phyloP scores from a whole-genome alignment of 805 yeast species.

The Barnettozyma salicaria region DNA sequence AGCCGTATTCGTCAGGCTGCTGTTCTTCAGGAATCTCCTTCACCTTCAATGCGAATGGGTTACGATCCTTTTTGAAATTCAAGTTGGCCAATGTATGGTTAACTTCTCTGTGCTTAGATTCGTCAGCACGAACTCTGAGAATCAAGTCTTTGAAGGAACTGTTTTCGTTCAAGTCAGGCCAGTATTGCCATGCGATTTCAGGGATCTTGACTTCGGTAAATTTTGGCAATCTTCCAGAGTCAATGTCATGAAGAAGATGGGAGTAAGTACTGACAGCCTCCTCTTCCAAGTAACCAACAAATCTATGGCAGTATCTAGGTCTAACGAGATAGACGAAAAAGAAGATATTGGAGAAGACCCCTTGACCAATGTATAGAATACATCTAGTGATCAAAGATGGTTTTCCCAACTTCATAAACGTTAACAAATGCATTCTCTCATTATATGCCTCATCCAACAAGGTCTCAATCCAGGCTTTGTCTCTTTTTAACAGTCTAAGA shows the following conservation, averaged over 20 bases:
- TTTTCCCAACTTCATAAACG: constrained; percentile 57
- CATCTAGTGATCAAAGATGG: constrained; percentile 53
- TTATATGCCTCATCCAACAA: constrained; percentile 70
- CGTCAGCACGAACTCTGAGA: constrained; percentile 64
- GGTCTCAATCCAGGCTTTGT: constrained; percentile 72
- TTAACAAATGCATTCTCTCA: constrained; percentile 70
- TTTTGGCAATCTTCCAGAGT: constrained; percentile 42
- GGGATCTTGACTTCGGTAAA: constrained; percentile 44
- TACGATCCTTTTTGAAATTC: constrained; percentile 46
- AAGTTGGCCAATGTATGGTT: constrained; percentile 72
- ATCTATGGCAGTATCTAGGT: constrained; percentile 65
- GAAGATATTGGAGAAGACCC: constrained; percentile 62
- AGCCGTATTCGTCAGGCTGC: constrained; percentile 24
- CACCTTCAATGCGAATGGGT: constrained; percentile 55
- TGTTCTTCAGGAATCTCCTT: constrained; percentile 14
- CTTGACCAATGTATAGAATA: constrained; percentile 59
- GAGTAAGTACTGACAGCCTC: constrained; percentile 70
- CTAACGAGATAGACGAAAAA: constrained; percentile 51
- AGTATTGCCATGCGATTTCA: constrained; percentile 55
- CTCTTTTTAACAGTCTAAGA: constrained; percentile 53
- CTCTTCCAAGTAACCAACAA: constrained; percentile 74
- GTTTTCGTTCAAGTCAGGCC: constrained; percentile 45
- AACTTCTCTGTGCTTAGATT: constrained; percentile 74
- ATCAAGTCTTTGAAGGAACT: constrained; percentile 55
- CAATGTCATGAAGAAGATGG: constrained; percentile 50